These are phyloP conservation scores for Clathrospora elynae DNA, from an alignment of 2,329 filamentous ascomycete species.

Conservation along the genomic window DNA sequence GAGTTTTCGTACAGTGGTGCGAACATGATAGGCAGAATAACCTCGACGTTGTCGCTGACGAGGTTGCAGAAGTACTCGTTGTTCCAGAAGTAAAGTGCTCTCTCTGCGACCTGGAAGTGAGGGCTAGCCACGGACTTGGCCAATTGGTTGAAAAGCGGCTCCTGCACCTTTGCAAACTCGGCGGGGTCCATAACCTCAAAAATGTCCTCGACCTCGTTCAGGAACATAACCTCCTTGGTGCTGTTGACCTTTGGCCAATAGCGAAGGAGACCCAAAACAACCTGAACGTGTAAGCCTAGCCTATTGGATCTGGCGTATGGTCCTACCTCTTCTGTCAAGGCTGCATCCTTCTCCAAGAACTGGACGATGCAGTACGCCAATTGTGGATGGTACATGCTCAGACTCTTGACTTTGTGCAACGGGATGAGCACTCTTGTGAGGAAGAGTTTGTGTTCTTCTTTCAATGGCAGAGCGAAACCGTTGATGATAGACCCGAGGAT, in stretches of 20 bases:
- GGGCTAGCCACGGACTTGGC: slow-evolving; percentile 98
- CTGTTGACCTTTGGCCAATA: slow-evolving; percentile 99
- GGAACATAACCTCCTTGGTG: slow-evolving; percentile 99
- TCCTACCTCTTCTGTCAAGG: slow-evolving; percentile 89
- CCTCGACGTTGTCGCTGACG: slow-evolving; percentile 97
- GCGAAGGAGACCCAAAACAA: slow-evolving; percentile 88
- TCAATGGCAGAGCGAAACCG: slow-evolving; percentile 92
- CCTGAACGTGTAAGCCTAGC: slow-evolving; percentile 56
- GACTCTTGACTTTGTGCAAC: slow-evolving; percentile 95
- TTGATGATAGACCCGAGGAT: slow-evolving; percentile 99
- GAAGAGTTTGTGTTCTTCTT: slow-evolving; percentile 99
- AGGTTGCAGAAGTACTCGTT: slow-evolving; percentile 99
- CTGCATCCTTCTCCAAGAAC: slow-evolving; percentile 96
- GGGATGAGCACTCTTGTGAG: slow-evolving; percentile 90
- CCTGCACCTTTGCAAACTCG: slow-evolving; percentile 98
- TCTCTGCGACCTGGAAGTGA: slow-evolving; percentile 97
- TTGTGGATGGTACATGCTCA: slow-evolving; percentile 99
- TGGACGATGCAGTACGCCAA: slow-evolving; percentile 98
- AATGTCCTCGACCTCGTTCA: slow-evolving; percentile 99
- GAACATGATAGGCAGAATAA: slow-evolving; percentile 99
- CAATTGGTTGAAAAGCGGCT: slow-evolving; percentile 94
- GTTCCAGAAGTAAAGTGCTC: slow-evolving; percentile 99
- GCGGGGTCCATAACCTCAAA: slow-evolving; percentile 99
- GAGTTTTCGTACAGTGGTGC: slow-evolving; percentile 97
- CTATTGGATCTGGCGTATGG: slow-evolving; percentile 7